Base-by-base conservation (phyloP, 2,329 filamentous ascomycete genomes). In the Hypoxylon rubiginosum region DNA sequence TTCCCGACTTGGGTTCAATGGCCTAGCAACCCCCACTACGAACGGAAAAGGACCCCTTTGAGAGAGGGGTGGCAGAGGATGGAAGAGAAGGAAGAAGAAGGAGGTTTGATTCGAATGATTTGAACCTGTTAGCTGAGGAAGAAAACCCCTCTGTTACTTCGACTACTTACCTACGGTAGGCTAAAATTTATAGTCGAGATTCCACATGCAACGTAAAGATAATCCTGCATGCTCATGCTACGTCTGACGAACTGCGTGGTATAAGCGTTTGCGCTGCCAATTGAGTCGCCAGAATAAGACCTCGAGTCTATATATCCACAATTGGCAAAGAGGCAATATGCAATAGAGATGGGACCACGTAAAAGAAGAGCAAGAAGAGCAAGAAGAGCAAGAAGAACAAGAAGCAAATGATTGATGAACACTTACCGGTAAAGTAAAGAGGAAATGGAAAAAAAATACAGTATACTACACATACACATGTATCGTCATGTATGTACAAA, bases 1-100 rank as follows among this genome's bases (percentile, higher is more conserved):
- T 68, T 69, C 69, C 69, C 65, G 67, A 66, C 68, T 59, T 66
- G 64, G 69, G 67, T 58, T 68, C 59, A 43, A 67, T 64, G 28
- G 58, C 59, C 62, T 58, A 63, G 59, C 15, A 55, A 62, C 55
- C 55, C 58, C 62, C 54, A 64, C 61, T 58, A 56, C 34, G 56
- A 24, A 24, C 67, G 67, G 66, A 61, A 64, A 66, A 28, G 64
- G 67, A 64, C 57, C 63, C 58, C 53, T 45, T 41, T 15, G 39
- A n/a, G n/a, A 41, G 45, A 50, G 51, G 55, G 58, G 50, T 45
- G 62, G 58, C 46, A 41, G 55, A 36, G 36, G 21, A 24, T 24
- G 21, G 21, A 24, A 2, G 21, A 24, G 21, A 24, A 24, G 21
- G 21, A 24, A 24, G 21, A 24, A 45, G 17, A 56, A 13, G 21